Conservation (phyloP, 179 eudicot genomes). For the Beta macrorhiza region DNA sequence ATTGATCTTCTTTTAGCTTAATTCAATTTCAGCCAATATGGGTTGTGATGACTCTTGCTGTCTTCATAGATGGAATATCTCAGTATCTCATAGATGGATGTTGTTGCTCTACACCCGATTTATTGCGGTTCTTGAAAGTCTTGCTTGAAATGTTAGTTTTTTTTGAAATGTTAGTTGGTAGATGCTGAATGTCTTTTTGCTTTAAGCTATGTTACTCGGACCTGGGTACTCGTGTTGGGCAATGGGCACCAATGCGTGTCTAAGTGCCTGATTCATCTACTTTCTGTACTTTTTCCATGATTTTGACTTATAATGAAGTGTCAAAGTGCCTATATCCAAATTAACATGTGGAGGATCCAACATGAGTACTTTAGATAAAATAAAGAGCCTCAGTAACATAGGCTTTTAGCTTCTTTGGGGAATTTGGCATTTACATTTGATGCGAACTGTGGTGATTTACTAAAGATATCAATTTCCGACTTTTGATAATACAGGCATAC, state of each 20-base stretch:
- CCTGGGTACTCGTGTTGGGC: neutral
- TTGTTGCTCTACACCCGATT: neutral
- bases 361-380: neutral
- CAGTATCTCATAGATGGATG: neutral
- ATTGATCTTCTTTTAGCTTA: constrained; percentile 7
- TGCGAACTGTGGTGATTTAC: neutral
- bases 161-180: too few species aligned
- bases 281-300: too few species aligned
- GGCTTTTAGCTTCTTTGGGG: neutral
- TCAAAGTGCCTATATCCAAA: too few species aligned
- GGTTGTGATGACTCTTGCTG: neutral
- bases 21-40: constrained; percentile 1
- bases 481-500: neutral
- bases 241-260: too few species aligned
- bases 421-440: constrained; percentile 5
- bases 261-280: too few species aligned
- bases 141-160: too few species aligned
- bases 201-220: neutral
- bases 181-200: neutral
- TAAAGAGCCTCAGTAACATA: too few species aligned
- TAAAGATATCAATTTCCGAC: neutral
- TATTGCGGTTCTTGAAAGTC: neutral
- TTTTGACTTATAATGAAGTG: too few species aligned
- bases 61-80: neutral
- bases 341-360: too few species aligned